These are phyloP conservation scores for Scedosporium apiospermum DNA, from an alignment of 2,329 filamentous ascomycete species.

Conservation along the genomic window DNA sequence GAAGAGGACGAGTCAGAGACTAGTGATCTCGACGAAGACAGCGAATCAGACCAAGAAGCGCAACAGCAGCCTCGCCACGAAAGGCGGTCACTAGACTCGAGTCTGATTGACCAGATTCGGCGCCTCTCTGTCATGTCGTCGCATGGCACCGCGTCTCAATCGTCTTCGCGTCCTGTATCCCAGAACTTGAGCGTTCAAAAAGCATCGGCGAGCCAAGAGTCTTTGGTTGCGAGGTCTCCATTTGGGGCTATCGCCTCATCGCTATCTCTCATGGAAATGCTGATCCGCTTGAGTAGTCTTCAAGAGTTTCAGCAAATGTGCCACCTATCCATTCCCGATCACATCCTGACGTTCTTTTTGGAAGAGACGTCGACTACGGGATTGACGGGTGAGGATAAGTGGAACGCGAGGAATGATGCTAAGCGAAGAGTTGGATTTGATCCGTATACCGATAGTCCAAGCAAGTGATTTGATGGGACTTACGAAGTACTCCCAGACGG, in stretches of 20 bases:
- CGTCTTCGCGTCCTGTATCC: background rate
- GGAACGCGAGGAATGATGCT: constrained; percentile 34
- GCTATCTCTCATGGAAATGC: constrained; percentile 74
- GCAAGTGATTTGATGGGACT: constrained; percentile 10
- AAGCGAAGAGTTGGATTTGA: constrained; percentile 45
- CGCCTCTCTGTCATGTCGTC: constrained; percentile 24
- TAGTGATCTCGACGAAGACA: constrained; percentile 20
- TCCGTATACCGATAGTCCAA: constrained; percentile 37
- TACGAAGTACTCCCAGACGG: constrained; percentile 12
- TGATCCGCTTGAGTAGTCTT: constrained; percentile 74
- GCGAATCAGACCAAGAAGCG: constrained; percentile 18
- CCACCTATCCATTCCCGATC: constrained; percentile 82
- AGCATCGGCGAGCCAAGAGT: constrained; percentile 12
- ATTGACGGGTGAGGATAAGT: constrained; percentile 33
- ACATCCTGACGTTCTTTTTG: constrained; percentile 82
- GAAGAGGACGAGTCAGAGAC: constrained; percentile 33
- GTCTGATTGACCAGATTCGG: constrained; percentile 29
- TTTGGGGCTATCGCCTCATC: constrained; percentile 45
- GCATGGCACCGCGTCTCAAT: background rate
- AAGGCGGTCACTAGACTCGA: constrained; percentile 21
- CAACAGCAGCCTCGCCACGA: constrained; percentile 8
- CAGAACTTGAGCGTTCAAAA: constrained; percentile 8
- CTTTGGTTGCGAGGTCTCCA: constrained; percentile 32
- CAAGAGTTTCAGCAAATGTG: constrained; percentile 89
- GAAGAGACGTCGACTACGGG: constrained; percentile 47